Evolutionary conservation across 192 early-diverging fungal species (phyloP).

Genomic region (Geranomyces michiganensis): DNA sequence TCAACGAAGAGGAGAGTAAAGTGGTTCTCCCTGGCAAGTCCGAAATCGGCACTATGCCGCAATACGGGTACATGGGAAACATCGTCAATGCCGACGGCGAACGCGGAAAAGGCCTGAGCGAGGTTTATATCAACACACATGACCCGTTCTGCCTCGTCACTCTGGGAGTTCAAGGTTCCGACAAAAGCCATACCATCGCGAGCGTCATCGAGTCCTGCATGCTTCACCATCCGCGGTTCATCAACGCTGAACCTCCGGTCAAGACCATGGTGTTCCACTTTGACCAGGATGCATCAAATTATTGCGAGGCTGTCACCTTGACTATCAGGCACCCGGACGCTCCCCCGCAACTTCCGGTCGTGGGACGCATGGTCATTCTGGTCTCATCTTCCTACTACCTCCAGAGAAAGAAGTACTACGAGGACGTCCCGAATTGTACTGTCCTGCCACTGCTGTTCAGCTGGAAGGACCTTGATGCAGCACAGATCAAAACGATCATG

Average conservation of each 20-base stretch:
- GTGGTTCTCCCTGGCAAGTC: background rate
- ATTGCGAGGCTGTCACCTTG: slow-evolving; percentile 27
- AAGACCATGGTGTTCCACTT: slow-evolving; percentile 33
- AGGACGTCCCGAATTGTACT: slow-evolving; percentile 29
- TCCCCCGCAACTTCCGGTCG: slow-evolving; percentile 21
- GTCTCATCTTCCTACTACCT: slow-evolving; percentile 39
- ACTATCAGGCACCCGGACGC: slow-evolving; percentile 1
- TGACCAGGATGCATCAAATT: slow-evolving; percentile 23
- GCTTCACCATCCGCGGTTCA: slow-evolving; percentile 11
- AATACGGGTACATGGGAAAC: slow-evolving; percentile 4
- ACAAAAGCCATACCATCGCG: slow-evolving; percentile 41
- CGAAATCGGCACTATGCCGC: background rate
- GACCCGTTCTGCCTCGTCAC: slow-evolving; percentile 41
- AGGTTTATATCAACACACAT: slow-evolving; percentile 39
- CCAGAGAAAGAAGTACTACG: slow-evolving; percentile 33
- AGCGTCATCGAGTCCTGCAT: slow-evolving; percentile 38
- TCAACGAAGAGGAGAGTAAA: no score
- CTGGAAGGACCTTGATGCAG: slow-evolving; percentile 33
- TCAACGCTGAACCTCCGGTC: background rate
- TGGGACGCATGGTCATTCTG: slow-evolving; percentile 24
- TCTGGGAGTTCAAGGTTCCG: slow-evolving; percentile 40
- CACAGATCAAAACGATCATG: slow-evolving; percentile 42
- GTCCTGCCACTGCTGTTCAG: slow-evolving; percentile 40
- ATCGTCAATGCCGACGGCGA: background rate
- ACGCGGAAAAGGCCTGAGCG: background rate